Evolutionary conservation across 257 asterid genomes (phyloP), one percentile per base, ranked within the genome.

Genomic region (Penstemon newberryi): DNA sequence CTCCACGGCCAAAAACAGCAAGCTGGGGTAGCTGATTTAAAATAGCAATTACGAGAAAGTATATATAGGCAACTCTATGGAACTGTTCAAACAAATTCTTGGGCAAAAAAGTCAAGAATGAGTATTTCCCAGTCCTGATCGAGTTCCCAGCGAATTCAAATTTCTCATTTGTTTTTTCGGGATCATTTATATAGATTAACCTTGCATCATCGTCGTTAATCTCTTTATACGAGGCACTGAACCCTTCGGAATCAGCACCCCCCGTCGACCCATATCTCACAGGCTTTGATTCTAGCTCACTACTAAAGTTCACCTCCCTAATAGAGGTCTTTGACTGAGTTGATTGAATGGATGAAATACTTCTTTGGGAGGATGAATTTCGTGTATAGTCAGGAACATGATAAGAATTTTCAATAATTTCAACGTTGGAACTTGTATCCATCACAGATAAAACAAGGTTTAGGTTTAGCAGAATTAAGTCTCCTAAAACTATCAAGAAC

Each of bases 21-120:
- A 94, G 80, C 84, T 89, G 97, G 18, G 99, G 99, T 47, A 94
- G 84, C 85, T 94, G 99, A 72, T 94, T 94, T 79, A 94, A 96
- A 69, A 91, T 70, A 49, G 96, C 99, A 76, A 94, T 94, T 50
- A 79, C 96, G 36, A 94, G 92, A 80, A 94, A 94, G 78, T 94
- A 94, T 3, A 94, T 60, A 67, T 94, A 94, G 55, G 99, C 99
- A 60, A 94, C 89, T 75, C 99, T 91, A 71, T 84, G 99, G 79
- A 94, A 94, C 89, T 94, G 99, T 68, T 91, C 98, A 49, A 89
- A 94, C 77, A 94, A 70, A 81, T 94, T 94, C 38, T 86, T 77
- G 12, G 99, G 99, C 86, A 94, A 77, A 92, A 94, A 94, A 7
- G 96, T 89, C 65, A 94, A 51, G 62, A 89, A 11, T 6, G 96